These are phyloP conservation scores for Solanum appendiculatum DNA, from an alignment of 257 asterid species.

Conservation along the genomic window DNA sequence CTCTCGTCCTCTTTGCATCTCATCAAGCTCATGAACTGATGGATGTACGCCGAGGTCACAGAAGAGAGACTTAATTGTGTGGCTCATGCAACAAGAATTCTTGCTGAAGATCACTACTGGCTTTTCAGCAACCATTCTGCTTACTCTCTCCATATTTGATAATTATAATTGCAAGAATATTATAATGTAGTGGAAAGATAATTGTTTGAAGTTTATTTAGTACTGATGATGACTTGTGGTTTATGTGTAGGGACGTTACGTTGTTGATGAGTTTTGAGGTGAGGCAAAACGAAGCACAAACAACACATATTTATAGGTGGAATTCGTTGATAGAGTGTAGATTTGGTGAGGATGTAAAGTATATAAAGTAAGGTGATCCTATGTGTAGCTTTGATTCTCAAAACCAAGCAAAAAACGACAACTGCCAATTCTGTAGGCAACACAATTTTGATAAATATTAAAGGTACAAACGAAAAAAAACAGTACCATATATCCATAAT, in stretches of 20 bases:
- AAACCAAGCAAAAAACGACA: neutral
- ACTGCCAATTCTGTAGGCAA: neutral
- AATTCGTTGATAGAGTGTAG: neutral
- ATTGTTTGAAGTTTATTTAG: neutral
- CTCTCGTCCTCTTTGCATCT: constrained; percentile 45
- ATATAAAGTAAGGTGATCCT: neutral
- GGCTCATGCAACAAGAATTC: constrained; percentile 60
- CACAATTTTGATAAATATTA: neutral
- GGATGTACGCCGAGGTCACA: constrained; percentile 59
- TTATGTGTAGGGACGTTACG: neutral
- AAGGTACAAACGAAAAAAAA: neutral
- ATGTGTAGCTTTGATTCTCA: neutral
- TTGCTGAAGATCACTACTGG: constrained; percentile 79
- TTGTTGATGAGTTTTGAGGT: constrained; percentile 20
- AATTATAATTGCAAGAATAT: neutral
- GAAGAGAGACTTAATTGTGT: constrained; percentile 55
- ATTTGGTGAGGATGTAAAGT: neutral
- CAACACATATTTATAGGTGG: constrained; percentile 24
- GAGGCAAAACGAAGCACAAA: constrained; percentile 28
- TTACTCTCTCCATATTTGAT: constrained; percentile 44
- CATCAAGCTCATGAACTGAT: constrained; percentile 56
- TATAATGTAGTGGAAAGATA: neutral
- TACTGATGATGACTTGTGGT: neutral
- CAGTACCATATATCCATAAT: neutral
- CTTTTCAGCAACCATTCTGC: constrained; percentile 52